phyloP scores from a whole-genome alignment of 805 yeast genomes.

The Metschnikowia chrysomelidarum region DNA sequence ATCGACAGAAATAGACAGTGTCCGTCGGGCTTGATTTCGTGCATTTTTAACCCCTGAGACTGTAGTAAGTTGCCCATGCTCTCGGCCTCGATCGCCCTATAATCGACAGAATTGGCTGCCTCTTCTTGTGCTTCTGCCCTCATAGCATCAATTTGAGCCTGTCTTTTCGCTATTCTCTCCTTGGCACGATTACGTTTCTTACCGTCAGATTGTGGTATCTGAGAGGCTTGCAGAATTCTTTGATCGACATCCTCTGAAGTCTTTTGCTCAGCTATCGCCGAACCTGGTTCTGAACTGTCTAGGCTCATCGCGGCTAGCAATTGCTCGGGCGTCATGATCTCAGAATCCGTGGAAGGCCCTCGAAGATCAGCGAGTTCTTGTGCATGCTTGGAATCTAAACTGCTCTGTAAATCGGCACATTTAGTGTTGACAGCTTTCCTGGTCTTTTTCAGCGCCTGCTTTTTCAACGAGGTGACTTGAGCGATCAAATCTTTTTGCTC shows the following conservation, averaged over 20 bases:
- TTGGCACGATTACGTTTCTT: constrained; percentile 74
- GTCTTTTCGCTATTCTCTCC: constrained; percentile 75
- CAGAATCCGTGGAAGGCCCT: constrained; percentile 19
- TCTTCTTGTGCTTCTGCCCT: constrained; percentile 70
- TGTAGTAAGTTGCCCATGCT: constrained; percentile 55
- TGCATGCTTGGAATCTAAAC: constrained; percentile 52
- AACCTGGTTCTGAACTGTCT: background rate
- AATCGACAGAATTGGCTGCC: constrained; percentile 63
- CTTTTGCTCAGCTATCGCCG: background rate
- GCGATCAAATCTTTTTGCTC: constrained; percentile 67
- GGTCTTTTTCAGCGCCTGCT: constrained; percentile 78
- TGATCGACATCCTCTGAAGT: background rate
- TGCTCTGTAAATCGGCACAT: constrained; percentile 58
- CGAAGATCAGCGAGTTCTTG: constrained; percentile 41
- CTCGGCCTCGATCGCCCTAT: constrained; percentile 68
- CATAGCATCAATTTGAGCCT: constrained; percentile 62
- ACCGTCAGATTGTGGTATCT: constrained; percentile 16
- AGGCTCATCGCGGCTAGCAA: constrained; percentile 36
- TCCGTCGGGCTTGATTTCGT: constrained; percentile 87
- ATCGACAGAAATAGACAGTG: constrained; percentile 89
- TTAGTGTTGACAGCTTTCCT: constrained; percentile 62
- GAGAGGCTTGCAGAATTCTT: background rate
- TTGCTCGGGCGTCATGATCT: constrained; percentile 59
- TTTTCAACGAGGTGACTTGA: constrained; percentile 70
- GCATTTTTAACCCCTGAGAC: constrained; percentile 47